Evolutionary conservation across 345 rosid species (phyloP).

Genomic region (Salix viminalis): DNA sequence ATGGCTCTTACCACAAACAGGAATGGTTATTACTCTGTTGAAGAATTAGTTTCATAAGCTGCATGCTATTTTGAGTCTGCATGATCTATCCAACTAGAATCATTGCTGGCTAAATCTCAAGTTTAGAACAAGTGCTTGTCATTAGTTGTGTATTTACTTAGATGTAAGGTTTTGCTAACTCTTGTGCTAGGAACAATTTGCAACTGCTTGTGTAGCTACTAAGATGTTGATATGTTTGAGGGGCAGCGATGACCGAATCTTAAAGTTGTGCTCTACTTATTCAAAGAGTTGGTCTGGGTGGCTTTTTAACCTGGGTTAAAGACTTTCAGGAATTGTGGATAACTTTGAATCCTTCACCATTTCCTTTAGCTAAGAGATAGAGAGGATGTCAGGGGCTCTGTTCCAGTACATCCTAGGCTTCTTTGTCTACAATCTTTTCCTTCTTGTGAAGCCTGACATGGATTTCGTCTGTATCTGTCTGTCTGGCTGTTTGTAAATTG

Average conservation of each 20-base stretch:
- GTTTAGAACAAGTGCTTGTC: neutral
- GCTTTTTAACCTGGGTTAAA: neutral
- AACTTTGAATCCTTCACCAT: neutral
- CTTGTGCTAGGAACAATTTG: neutral
- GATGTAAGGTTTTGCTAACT: neutral
- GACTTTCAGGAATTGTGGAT: neutral
- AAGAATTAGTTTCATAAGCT: neutral
- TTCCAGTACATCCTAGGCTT: neutral
- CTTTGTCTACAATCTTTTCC: neutral
- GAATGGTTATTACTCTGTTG: neutral
- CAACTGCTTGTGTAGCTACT: neutral
- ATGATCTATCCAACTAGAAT: neutral
- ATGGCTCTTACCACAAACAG: neutral
- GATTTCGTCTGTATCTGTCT: neutral
- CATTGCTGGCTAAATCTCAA: neutral
- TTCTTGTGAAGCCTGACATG: neutral
- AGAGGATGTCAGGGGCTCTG: no score
- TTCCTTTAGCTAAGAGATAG: neutral
- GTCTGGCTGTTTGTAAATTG: neutral
- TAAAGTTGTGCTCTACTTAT: neutral
- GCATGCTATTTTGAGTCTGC: neutral
- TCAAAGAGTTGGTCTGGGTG: neutral
- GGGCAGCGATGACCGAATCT: neutral
- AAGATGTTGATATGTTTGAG: neutral
- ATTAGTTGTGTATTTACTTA: neutral